Percentiles rank a stretch among this genome's conserved stretches.
These are phyloP conservation scores for Beauveria sp. DNA, from an alignment of 2,329 filamentous ascomycete species.

Conservation along the genomic window DNA sequence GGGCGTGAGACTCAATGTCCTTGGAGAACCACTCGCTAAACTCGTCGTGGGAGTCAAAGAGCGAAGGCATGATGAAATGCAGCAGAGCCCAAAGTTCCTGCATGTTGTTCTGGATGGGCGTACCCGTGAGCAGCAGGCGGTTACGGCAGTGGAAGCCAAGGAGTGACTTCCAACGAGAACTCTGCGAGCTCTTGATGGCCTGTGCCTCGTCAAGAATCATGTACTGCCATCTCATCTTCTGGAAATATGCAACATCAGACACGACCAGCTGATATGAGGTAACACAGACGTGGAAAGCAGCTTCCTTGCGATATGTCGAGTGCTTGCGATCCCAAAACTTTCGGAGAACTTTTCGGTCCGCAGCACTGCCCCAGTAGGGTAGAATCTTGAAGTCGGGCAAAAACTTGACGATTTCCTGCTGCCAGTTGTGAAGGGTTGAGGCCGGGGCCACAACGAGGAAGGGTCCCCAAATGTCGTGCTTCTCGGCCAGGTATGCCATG, in stretches of 20 bases:
- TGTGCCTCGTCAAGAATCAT: slow-evolving; percentile 99
- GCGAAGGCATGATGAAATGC: slow-evolving; percentile 99
- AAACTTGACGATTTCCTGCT: slow-evolving; percentile 94
- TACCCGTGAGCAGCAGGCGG: slow-evolving; percentile 85
- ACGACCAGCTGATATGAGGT: slow-evolving; percentile 98
- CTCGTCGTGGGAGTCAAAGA: slow-evolving; percentile 91
- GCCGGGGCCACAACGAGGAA: slow-evolving; percentile 95
- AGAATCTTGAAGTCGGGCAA: slow-evolving; percentile 91
- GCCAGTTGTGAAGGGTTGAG: slow-evolving; percentile 97
- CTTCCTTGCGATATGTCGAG: slow-evolving; percentile 87
- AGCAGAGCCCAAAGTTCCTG: slow-evolving; percentile 95
- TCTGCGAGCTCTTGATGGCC: slow-evolving; percentile 96
- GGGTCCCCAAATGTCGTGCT: slow-evolving; percentile 96
- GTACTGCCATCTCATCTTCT: slow-evolving; percentile 99
- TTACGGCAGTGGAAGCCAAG: slow-evolving; percentile 94
- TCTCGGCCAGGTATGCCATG: slow-evolving; percentile 96
- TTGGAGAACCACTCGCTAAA: slow-evolving; percentile 94
- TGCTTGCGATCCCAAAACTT: slow-evolving; percentile 99
- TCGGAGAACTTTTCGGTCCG: slow-evolving; percentile 87
- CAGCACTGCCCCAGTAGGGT: slow-evolving; percentile 94
- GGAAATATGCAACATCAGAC: slow-evolving; percentile 92
- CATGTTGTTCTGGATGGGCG: slow-evolving; percentile 99
- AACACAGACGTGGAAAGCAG: slow-evolving; percentile 89
- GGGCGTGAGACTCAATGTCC: slow-evolving; percentile 95
- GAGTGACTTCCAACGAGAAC: slow-evolving; percentile 93